A percentile compares a stretch with the other conserved stretches of the same genome.
These are phyloP conservation scores for Picea sitchensis DNA, from an alignment of 75 land plant genomes.

Conservation along the genomic window DNA sequence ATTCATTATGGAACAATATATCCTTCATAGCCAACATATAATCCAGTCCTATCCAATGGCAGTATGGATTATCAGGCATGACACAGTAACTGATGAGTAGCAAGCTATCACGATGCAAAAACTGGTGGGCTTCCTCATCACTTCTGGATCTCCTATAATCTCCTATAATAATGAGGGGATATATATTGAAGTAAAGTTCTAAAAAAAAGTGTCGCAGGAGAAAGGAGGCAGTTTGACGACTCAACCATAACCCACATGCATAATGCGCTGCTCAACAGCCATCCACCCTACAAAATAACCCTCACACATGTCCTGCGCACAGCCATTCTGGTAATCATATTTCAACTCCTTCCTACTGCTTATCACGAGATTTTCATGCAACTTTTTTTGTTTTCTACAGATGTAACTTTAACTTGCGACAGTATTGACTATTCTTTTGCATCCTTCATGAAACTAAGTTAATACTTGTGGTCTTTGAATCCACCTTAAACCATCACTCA, in stretches of 20 bases:
- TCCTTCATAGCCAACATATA: not conserved
- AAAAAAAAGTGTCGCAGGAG: not conserved
- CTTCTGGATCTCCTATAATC: not conserved
- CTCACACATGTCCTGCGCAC: not conserved
- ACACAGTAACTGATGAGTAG: too few species aligned
- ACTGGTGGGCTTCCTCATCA: not conserved
- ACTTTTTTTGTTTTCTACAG: too few species aligned
- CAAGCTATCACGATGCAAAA: not conserved
- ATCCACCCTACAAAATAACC: not conserved
- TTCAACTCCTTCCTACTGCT: not conserved
- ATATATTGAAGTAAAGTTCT: not conserved
- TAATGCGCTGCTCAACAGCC: not conserved
- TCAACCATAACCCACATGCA: not conserved
- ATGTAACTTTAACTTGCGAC: too few species aligned
- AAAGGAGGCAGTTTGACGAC: not conserved
- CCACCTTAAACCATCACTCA: too few species aligned
- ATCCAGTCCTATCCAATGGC: not conserved
- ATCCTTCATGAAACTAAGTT: too few species aligned
- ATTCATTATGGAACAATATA: not conserved
- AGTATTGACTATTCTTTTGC: too few species aligned
- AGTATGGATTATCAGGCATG: not conserved
- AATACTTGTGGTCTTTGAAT: too few species aligned
- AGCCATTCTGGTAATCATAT: not conserved
- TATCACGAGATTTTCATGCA: not conserved
- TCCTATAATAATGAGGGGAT: not conserved